Evolutionary conservation across 2,329 filamentous ascomycete genomes (phyloP), one percentile per base, ranked within the genome.

Genomic region (Aspergillus fructus): DNA sequence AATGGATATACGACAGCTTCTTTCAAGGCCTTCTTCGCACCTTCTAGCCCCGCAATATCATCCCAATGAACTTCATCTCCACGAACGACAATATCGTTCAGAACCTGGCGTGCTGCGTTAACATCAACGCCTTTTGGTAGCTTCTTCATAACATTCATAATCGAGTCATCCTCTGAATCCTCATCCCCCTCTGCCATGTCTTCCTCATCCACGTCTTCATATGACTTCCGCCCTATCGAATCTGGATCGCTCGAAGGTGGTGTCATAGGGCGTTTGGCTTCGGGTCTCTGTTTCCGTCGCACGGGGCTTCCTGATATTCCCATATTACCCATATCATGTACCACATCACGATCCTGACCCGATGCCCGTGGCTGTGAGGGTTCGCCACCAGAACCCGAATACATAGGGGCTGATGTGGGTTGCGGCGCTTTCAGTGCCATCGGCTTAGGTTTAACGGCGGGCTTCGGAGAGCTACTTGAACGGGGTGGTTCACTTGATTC

Each of bases 1-100:
- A 99, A 97, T 0, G 94, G 94, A 68, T 99, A 99, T 2, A 99
- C 93, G 1, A 99, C 94, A 0, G 92, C 92, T 75, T 99, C 94
- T 68, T 96, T 93, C 49, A 99, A 78, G 0, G 94, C 93, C 55
- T 87, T 90, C 71, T 99, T 99, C 34, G 94, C 94, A 53, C 89
- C 83, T 49, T 96, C 90, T 4, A 99, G 79, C 1, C 94, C 94
- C 0, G 94, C 93, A 56, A 99, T 89, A 70, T 99, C 94, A 48
- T 86, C 84, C 94, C 94, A 99, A 66, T 90, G 91, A 2, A 99
- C 94, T 69, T 96, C 90, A 66, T 99, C 94, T 6, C 94, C 94
- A 61, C 93, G 86, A 13, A 97, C 88, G 3, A 99, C 89, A 59
- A 99, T 96, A 64, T 99, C 94, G 68, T 97, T 97, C 57, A 97